Evolutionary conservation across 2,329 filamentous ascomycete species (phyloP), one percentile per base, ranked within the genome.

Genomic region (Ascochyta koolunga): DNA sequence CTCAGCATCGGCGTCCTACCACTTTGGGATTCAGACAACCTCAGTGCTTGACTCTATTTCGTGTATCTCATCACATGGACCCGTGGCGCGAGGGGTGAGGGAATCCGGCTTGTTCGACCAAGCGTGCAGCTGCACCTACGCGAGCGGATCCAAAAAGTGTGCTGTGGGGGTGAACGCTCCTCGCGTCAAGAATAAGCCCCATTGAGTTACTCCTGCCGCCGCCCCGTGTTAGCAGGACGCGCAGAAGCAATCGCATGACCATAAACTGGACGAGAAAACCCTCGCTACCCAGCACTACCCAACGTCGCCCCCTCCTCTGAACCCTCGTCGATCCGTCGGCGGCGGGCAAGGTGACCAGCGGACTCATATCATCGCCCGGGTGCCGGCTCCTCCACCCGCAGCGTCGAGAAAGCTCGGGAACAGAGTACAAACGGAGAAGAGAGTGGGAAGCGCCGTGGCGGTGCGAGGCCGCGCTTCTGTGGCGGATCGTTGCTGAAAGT

Each of bases 161-260:
- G 54, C 22, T 66, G 80, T 71, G 64, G 54, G 32, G 66, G 80
- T 71, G 64, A 76, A 81, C 82, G 84, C 89, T 89, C 89, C 91
- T 96, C 92, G 93, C 89, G 85, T 92, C 93, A 89, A 97, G 91
- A 97, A 96, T 98, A 92, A 97, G 93, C 93, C 93, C 93, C 93
- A 96, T 98, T 92, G 93, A 96, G 93, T 98, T 96, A 96, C 90
- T 83, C 76, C 73, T 71, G 27, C 44, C 41, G 38, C 53, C 63
- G 51, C 42, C 62, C 62, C 62, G 67, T 71, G 65, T 68, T 59
- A 62, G 67, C 74, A 79, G 73, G 69, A 54, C 24, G 65, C 36
- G 44, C 43, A 60, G 67, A 62, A 67, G 90, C 91, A 96, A 97
- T 96, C 93, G 93, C 93, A 97, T 98, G 87, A 89, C 93, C 97